These are phyloP conservation scores for Metschnikowia arizonensis DNA, from an alignment of 805 yeast species.

Conservation along the genomic window DNA sequence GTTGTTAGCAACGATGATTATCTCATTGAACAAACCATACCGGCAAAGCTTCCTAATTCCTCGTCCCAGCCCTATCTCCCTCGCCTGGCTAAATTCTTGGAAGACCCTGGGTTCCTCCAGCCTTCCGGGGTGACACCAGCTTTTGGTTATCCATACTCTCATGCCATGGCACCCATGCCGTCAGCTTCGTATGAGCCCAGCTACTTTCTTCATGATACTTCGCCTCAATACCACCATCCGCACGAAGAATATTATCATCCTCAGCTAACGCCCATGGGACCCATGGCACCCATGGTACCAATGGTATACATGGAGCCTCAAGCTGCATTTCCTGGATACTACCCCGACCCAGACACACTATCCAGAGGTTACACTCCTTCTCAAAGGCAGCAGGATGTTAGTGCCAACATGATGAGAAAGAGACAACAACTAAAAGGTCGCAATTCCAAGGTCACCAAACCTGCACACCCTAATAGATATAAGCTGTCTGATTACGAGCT, in stretches of 20 bases:
- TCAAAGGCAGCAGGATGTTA: conserved; percentile 30
- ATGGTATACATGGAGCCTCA: conserved; percentile 9
- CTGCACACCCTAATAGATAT: conserved; percentile 5
- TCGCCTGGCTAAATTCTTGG: conserved; percentile 17
- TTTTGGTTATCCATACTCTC: conserved; percentile 7
- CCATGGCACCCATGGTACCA: conserved; percentile 7
- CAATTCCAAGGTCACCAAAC: conserved; percentile 12
- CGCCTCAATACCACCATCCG: conserved; percentile 8
- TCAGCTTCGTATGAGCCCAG: conserved; percentile 8
- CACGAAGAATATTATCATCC: conserved; percentile 12
- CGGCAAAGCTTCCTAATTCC: conserved; percentile 24
- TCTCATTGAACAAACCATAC: conserved; percentile 49
- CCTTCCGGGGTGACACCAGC: conserved; percentile 7
- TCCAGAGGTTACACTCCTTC: conserved; percentile 17
- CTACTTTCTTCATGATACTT: conserved; percentile 5
- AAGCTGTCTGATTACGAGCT: conserved; percentile 9
- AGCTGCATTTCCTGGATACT: conserved; percentile 5
- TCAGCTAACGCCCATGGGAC: conserved; percentile 6
- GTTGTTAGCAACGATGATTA: conserved; percentile 44
- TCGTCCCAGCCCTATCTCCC: conserved; percentile 28
- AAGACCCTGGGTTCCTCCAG: conserved; percentile 10
- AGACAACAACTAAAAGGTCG: conserved; percentile 23
- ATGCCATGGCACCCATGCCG: conserved; percentile 11
- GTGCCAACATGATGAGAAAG: conserved; percentile 33
- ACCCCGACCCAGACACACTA: conserved; percentile 10